A percentile compares a stretch with the other conserved stretches of the same genome.
Evolutionary conservation across 768 basidiomycete species (phyloP).

Genomic region (Cyclocybe cylindracea): DNA sequence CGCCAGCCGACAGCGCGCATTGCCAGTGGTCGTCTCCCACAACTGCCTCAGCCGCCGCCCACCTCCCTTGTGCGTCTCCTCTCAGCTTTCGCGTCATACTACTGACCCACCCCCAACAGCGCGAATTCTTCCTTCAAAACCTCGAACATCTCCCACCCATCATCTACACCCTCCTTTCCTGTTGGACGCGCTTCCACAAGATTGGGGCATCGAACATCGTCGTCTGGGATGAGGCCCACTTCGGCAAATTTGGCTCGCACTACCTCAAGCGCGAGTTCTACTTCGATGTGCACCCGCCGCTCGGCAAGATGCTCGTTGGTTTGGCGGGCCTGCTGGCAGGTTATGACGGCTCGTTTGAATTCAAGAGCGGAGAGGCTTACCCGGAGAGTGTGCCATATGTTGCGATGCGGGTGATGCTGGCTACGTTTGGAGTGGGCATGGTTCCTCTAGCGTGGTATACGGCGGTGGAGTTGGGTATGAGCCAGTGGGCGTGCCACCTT

Average conservation of each 20-base stretch:
- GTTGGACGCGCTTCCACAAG: constrained; percentile 92
- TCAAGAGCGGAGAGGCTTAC: constrained; percentile 89
- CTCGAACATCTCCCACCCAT: constrained; percentile 75
- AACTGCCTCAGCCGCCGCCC: constrained; percentile 62
- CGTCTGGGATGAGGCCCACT: constrained; percentile 99
- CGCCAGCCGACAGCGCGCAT: constrained; percentile 38
- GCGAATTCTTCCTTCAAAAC: constrained; percentile 80
- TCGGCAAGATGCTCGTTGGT: constrained; percentile 99
- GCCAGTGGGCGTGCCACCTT: constrained; percentile 84
- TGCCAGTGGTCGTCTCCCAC: constrained; percentile 62
- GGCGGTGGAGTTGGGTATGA: constrained; percentile 91
- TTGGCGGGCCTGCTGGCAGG: constrained; percentile 89
- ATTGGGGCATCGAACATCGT: constrained; percentile 87
- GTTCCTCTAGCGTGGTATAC: constrained; percentile 98
- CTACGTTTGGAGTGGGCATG: constrained; percentile 92
- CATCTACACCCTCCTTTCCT: constrained; percentile 89
- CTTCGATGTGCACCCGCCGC: constrained; percentile 98
- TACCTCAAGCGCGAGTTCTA: constrained; percentile 99
- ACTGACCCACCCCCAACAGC: constrained; percentile 37
- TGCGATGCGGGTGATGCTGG: constrained; percentile 94
- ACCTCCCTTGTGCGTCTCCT: constrained; percentile 55
- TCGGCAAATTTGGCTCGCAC: constrained; percentile 98
- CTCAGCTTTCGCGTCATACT: constrained; percentile 14
- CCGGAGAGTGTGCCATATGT: constrained; percentile 86
- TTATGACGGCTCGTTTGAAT: constrained; percentile 91